Evolutionary conservation across 139 green algal genomes (phyloP).

Genomic region (Marvania coccoides): DNA sequence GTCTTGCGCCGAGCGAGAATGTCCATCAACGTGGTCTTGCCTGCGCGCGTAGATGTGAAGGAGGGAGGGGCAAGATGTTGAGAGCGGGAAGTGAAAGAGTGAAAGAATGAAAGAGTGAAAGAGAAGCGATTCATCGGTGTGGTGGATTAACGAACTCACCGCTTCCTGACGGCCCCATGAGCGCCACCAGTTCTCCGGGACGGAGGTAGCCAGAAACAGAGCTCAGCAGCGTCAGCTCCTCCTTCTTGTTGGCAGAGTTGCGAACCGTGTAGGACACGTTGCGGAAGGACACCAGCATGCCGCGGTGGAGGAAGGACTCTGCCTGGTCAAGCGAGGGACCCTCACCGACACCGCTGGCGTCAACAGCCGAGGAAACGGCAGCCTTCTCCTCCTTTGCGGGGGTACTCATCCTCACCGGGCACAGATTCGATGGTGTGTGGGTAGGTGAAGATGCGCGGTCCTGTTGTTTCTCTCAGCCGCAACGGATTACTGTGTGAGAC

Average conservation of each 20-base stretch:
- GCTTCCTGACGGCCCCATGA: slow-evolving; percentile 25
- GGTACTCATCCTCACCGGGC: too few species aligned
- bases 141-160: background rate
- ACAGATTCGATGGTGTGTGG: too few species aligned
- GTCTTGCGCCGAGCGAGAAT: slow-evolving; percentile 54
- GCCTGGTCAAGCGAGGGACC: background rate
- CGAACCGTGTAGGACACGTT: slow-evolving; percentile 46
- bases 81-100: background rate
- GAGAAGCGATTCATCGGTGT: background rate
- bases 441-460: too few species aligned
- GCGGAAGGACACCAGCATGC: slow-evolving; percentile 21
- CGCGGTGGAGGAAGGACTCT: too few species aligned
- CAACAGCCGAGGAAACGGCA: background rate
- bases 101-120: background rate
- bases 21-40: slow-evolving; percentile 46
- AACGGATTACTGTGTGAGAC: too few species aligned
- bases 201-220: slow-evolving; percentile 50
- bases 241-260: slow-evolving; percentile 40
- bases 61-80: too few species aligned
- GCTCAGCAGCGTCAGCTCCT: slow-evolving; percentile 46
- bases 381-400: too few species aligned
- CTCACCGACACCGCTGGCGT: background rate
- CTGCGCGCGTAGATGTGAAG: background rate
- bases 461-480: too few species aligned
- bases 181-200: slow-evolving; percentile 56